Conservation (phyloP, 208 protist genomes). For the Crithidia sp. region DNA sequence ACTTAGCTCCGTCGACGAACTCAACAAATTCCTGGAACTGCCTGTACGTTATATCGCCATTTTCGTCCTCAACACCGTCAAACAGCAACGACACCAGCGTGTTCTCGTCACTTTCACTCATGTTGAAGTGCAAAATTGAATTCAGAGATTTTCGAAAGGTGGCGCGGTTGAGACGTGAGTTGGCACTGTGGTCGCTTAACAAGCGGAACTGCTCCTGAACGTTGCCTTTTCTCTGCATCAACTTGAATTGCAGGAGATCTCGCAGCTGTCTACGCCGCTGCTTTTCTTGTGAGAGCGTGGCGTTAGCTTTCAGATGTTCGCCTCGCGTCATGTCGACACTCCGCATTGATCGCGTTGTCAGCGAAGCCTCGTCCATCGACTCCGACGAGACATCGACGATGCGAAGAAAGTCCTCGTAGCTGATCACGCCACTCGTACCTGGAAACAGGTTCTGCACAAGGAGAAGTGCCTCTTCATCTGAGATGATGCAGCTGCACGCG, state of each 20-base stretch:
- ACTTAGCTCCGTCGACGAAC: conserved; percentile 20
- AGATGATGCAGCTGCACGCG: conserved; percentile 83
- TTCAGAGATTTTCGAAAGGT: conserved; percentile 79
- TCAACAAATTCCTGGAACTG: conserved; percentile 90
- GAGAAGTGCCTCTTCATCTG: conserved; percentile 81
- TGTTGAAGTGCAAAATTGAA: conserved; percentile 85
- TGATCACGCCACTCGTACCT: conserved; percentile 65
- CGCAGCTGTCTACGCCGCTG: conserved; percentile 60
- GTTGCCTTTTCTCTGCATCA: conserved; percentile 79
- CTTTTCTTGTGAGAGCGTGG: conserved; percentile 36
- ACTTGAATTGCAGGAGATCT: conserved; percentile 73
- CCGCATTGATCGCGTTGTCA: conserved; percentile 63
- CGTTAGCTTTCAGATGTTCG: conserved; percentile 46
- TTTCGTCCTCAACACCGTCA: conserved; percentile 78
- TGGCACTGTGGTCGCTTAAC: conserved; percentile 71
- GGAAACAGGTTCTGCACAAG: conserved; percentile 80
- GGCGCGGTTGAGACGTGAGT: conserved; percentile 70
- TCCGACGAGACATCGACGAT: conserved; percentile 71
- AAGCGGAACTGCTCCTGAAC: conserved; percentile 85
- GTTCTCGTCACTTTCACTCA: conserved; percentile 74
- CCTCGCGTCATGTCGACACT: conserved; percentile 72
- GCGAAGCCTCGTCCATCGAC: conserved; percentile 72
- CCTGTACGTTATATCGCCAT: conserved; percentile 86
- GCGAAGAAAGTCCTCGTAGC: conserved; percentile 77
- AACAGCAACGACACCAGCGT: conserved; percentile 87